phyloP scores from a whole-genome alignment of 768 basidiomycete species.

The Pulveroboletus sp. region DNA sequence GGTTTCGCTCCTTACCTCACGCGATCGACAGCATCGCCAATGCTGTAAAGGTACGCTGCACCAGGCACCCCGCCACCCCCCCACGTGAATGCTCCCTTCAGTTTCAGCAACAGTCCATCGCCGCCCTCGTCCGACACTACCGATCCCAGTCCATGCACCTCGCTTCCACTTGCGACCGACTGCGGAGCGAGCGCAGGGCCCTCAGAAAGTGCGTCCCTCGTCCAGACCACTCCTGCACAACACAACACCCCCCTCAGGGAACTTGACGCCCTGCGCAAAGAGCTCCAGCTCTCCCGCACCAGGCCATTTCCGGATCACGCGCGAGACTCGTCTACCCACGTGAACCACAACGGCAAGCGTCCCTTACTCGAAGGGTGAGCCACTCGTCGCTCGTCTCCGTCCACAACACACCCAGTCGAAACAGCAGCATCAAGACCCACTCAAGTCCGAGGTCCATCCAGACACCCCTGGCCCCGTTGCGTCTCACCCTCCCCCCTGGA shows the following conservation, averaged over 20 bases:
- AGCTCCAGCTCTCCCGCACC: conserved; percentile 48
- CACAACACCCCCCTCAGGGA: conserved; percentile 34
- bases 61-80: not conserved
- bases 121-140: conserved; percentile 61
- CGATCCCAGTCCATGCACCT: conserved; percentile 52
- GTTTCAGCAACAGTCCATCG: conserved; percentile 80
- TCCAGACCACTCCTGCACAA: conserved; percentile 6
- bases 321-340: conserved; percentile 34
- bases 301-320: conserved; percentile 27
- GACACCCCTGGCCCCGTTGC: conserved; percentile 55
- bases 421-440: conserved; percentile 28
- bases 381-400: not conserved
- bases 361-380: conserved; percentile 49
- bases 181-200: conserved; percentile 38
- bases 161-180: conserved; percentile 29
- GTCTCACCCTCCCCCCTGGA: conserved; percentile 64
- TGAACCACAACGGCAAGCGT: conserved; percentile 66
- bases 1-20: conserved; percentile 66
- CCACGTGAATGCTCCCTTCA: conserved; percentile 25
- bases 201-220: conserved; percentile 49
- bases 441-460: conserved; percentile 61
- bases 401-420: conserved; percentile 15
- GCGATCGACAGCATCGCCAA: conserved; percentile 61
- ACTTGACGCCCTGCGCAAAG: conserved; percentile 44
- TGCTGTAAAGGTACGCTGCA: conserved; percentile 54